Percentiles rank a stretch among this genome's conserved stretches.
These are phyloP conservation scores for Cladophialophora bantiana DNA, from an alignment of 2,329 filamentous ascomycete genomes.

Conservation along the genomic window DNA sequence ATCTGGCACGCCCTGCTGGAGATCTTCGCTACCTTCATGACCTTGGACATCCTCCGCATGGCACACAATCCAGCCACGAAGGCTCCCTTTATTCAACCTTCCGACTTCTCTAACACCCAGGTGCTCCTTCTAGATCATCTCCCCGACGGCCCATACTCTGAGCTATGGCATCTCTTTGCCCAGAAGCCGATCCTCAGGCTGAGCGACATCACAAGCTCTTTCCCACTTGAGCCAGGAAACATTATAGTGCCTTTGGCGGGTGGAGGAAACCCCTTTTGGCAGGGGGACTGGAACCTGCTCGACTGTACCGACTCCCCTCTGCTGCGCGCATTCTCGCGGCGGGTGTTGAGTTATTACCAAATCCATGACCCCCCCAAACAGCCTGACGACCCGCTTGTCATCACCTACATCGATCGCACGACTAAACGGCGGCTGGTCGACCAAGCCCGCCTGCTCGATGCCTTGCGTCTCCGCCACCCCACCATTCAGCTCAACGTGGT, in stretches of 20 bases:
- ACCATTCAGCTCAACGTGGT: background rate
- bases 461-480: background rate
- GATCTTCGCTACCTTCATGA: constrained; percentile 3
- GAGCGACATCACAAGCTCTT: constrained; percentile 3
- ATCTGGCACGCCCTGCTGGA: background rate
- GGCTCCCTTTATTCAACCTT: background rate
- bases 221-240: background rate
- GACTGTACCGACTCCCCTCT: background rate
- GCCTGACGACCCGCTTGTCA: background rate
- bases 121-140: background rate
- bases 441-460: background rate
- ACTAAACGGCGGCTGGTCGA: background rate
- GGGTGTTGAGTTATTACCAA: constrained; percentile 1
- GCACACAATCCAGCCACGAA: background rate
- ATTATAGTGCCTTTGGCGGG: background rate
- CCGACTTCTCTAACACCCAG: background rate
- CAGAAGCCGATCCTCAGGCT: background rate
- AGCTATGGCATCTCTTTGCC: background rate
- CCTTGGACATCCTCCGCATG: background rate
- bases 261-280: background rate
- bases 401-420: background rate
- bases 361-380: background rate
- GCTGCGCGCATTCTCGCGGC: constrained; percentile 1
- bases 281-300: background rate
- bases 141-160: background rate